phyloP scores from a whole-genome alignment of 352 stramenopile species.

The Globisporangium echinulatum region DNA sequence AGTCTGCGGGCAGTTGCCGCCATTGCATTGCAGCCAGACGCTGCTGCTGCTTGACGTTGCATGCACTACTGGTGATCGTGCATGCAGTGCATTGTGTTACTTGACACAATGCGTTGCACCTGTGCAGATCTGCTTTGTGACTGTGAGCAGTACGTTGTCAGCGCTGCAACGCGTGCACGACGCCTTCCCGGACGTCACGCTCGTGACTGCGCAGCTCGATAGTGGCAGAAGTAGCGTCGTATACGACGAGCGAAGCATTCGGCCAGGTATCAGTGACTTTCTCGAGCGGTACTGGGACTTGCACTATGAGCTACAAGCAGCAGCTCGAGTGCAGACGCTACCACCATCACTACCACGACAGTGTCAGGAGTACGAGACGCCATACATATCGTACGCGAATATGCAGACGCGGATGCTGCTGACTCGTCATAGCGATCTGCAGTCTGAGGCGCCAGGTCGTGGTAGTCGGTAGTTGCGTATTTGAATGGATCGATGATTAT shows the following conservation, averaged over 20 bases:
- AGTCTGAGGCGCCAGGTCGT: too few relatives aligned
- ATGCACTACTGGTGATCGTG: conserved; percentile 37
- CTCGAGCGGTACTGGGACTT: conserved; percentile 34
- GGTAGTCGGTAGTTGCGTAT: too few relatives aligned
- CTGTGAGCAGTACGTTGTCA: conserved; percentile 33
- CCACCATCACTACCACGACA: conserved; percentile 3
- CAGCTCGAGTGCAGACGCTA: not conserved
- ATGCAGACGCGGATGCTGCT: too few relatives aligned
- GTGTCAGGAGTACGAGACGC: not conserved
- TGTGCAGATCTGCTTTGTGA: conserved; percentile 49
- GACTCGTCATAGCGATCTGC: too few relatives aligned
- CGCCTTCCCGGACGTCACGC: conserved; percentile 36
- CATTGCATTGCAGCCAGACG: conserved; percentile 17
- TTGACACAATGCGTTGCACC: conserved; percentile 26
- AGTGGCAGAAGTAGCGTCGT: conserved; percentile 12
- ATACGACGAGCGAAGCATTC: conserved; percentile 28
- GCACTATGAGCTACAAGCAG: conserved; percentile 1
- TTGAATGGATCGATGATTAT: too few relatives aligned
- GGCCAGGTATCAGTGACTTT: conserved; percentile 31
- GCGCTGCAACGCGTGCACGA: conserved; percentile 35
- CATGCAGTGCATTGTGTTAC: conserved; percentile 30
- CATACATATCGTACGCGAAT: too few relatives aligned
- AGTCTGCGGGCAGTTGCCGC: conserved; percentile 23
- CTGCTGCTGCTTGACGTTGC: conserved; percentile 35
- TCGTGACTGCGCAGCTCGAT: conserved; percentile 44